Percentiles rank a stretch among this genome's conserved stretches.
Evolutionary conservation across 257 asterid genomes (phyloP).

Genomic region (Penstemon davidsonii): DNA sequence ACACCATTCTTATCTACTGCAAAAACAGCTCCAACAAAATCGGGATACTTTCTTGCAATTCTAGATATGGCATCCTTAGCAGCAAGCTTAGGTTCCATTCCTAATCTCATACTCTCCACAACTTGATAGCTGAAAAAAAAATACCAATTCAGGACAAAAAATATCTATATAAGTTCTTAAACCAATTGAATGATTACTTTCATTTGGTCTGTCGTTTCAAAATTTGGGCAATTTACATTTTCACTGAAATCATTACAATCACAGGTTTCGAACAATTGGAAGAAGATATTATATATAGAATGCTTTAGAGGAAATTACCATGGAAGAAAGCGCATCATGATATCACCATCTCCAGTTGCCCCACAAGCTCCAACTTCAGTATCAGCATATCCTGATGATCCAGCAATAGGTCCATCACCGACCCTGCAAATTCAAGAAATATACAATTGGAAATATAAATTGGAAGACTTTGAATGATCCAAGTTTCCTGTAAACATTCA

Average conservation of each 20-base stretch:
- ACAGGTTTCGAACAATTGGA: background rate
- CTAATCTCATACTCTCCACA: constrained; percentile 96
- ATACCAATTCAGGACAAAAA: background rate
- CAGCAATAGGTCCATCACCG: constrained; percentile 98
- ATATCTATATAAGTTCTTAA: background rate
- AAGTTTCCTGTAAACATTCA: no score
- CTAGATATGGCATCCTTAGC: constrained; percentile 85
- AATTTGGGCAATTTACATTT: background rate
- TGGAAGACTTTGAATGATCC: background rate
- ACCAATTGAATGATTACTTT: background rate
- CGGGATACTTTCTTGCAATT: constrained; percentile 67
- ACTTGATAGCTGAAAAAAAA: constrained; percentile 69
- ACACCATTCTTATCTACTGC: constrained; percentile 64
- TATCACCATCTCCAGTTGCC: constrained; percentile 96
- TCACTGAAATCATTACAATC: background rate
- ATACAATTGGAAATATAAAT: constrained; percentile 1
- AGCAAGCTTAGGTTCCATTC: constrained; percentile 90
- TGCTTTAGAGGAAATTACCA: constrained; percentile 46
- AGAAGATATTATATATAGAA: constrained; percentile 6
- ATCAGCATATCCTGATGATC: constrained; percentile 91
- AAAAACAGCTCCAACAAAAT: constrained; percentile 84
- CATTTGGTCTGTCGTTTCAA: background rate
- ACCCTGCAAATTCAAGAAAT: constrained; percentile 51
- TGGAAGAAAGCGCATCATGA: constrained; percentile 99
- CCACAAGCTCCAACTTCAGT: constrained; percentile 96